These are phyloP conservation scores for Aspergillus ibericus DNA, from an alignment of 2,329 filamentous ascomycete genomes.

Conservation along the genomic window DNA sequence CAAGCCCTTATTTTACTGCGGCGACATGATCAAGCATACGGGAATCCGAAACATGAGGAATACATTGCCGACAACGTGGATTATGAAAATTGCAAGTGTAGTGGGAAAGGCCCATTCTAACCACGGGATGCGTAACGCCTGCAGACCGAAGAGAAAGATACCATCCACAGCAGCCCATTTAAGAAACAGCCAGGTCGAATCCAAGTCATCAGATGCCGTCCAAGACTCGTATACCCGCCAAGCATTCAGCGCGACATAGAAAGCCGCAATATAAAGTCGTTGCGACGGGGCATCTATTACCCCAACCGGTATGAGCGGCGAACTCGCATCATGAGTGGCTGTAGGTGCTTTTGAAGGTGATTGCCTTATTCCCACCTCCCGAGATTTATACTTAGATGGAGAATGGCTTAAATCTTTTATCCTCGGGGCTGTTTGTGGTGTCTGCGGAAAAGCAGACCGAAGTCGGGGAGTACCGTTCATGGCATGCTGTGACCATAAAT, in stretches of 20 bases:
- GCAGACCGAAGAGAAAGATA: conserved; percentile 81
- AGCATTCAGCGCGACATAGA: conserved; percentile 73
- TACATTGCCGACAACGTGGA: conserved; percentile 72
- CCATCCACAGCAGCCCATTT: conserved; percentile 93
- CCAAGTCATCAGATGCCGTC: conserved; percentile 74
- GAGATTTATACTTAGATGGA: conserved; percentile 26
- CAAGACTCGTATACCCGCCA: conserved; percentile 90
- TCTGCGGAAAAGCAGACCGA: conserved; percentile 78
- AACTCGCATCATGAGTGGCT: conserved; percentile 23
- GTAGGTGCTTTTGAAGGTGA: conserved; percentile 25
- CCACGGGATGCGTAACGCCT: conserved; percentile 91
- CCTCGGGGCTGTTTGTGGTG: conserved; percentile 57
- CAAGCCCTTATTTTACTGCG: conserved; percentile 8
- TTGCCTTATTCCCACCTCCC: conserved; percentile 25
- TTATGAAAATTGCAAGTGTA: conserved; percentile 68
- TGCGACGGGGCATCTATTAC: conserved; percentile 89
- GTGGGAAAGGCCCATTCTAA: conserved; percentile 81
- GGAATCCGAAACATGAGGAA: conserved; percentile 92
- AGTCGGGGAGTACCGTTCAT: conserved; percentile 83
- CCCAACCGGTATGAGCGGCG: conserved; percentile 75
- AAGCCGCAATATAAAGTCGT: conserved; percentile 78
- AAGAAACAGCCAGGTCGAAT: conserved; percentile 85
- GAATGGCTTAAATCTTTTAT: conserved; percentile 33
- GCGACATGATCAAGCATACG: conserved; percentile 46
- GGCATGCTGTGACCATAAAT: conserved; percentile 54